phyloP scores from a whole-genome alignment of 345 rosid species.

The Dovyalis caffra region DNA sequence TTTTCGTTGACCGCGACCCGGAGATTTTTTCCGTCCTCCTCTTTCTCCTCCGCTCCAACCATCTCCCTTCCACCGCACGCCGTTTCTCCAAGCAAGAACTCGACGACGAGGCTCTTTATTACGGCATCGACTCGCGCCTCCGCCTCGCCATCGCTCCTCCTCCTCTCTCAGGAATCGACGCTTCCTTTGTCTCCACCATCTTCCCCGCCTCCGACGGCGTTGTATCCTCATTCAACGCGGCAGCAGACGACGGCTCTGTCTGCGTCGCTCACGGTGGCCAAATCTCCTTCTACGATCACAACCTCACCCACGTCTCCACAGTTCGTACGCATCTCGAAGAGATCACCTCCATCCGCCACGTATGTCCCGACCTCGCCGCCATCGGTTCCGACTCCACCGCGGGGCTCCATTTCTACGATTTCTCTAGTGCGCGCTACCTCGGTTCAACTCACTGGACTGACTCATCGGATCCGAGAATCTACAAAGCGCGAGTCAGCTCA shows the following conservation, averaged over 20 bases:
- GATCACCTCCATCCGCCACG: slow-evolving; percentile 58
- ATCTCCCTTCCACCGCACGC: slow-evolving; percentile 59
- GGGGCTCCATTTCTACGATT: slow-evolving; percentile 84
- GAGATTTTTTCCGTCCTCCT: slow-evolving; percentile 83
- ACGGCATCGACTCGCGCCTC: slow-evolving; percentile 74
- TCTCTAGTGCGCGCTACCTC: slow-evolving; percentile 52
- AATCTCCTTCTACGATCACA: slow-evolving; percentile 77
- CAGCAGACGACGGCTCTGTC: slow-evolving; percentile 59
- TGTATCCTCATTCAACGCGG: slow-evolving; percentile 66
- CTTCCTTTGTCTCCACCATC: slow-evolving; percentile 59
- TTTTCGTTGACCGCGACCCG: slow-evolving; percentile 94
- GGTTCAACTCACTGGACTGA: slow-evolving; percentile 82
- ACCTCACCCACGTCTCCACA: slow-evolving; percentile 55
- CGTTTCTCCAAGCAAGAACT: slow-evolving; percentile 79
- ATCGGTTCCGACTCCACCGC: slow-evolving; percentile 60
- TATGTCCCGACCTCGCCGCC: slow-evolving; percentile 66
- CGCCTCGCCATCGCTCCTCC: slow-evolving; percentile 62
- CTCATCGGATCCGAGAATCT: slow-evolving; percentile 74
- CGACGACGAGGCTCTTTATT: slow-evolving; percentile 81
- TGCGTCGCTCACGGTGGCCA: slow-evolving; percentile 96
- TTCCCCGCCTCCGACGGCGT: slow-evolving; percentile 65
- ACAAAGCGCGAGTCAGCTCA: slow-evolving; percentile 67
- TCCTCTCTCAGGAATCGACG: slow-evolving; percentile 69
- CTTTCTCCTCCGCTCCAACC: slow-evolving; percentile 69
- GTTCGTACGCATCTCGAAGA: slow-evolving; percentile 78